Base-by-base conservation (phyloP, 2,329 filamentous ascomycete genomes). In the Apiospora phragmitis region DNA sequence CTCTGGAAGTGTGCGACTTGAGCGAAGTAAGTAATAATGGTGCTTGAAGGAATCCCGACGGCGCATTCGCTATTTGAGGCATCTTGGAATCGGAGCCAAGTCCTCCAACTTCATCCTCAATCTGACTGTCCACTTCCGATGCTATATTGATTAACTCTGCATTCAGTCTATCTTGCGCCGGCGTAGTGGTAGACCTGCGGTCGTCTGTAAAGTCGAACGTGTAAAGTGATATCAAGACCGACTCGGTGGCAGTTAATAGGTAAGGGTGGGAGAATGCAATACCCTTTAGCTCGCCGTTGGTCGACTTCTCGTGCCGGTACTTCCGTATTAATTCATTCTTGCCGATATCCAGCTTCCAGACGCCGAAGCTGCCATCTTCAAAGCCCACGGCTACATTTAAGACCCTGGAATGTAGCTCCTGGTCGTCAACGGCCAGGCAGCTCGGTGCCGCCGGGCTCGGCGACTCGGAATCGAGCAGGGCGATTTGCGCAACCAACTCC, bases 211-310 rank as follows among this genome's bases (percentile, higher is more conserved):
- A 9, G 5, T 85, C 80, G 72, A 95, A 91, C 0, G 87, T 89
- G 79, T 97, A 97, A 1, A 98, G 81, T 0, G 93, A 94, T 49
- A 98, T 84, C 9, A 92, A 83, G 65, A 94, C 93, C 18, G 89
- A 88, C 32, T 89, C 87, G 1, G 94, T 95, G 73, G 96, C 93
- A 1, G 93, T 94, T 12, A 97, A 82, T 1, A 97, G 80, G 77
- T 95, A 96, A 0, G 94, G 93, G 72, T 91, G 88, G 0, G 89
- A 89, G 70, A 91, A 90, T 7, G 94, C 92, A 62, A 96, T 85
- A 0, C 91, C 90, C 3, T 90, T 88, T 43, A 97, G 84, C 72
- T 88, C 86, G 11, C 91, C 92, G 70, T 90, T 90, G 70, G 84
- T 88, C 9, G 89, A 91, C 69, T 87, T 84, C 67, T 87, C 82